phyloP scores from a whole-genome alignment of 768 basidiomycete genomes.

The Scleroderma citrinum region DNA sequence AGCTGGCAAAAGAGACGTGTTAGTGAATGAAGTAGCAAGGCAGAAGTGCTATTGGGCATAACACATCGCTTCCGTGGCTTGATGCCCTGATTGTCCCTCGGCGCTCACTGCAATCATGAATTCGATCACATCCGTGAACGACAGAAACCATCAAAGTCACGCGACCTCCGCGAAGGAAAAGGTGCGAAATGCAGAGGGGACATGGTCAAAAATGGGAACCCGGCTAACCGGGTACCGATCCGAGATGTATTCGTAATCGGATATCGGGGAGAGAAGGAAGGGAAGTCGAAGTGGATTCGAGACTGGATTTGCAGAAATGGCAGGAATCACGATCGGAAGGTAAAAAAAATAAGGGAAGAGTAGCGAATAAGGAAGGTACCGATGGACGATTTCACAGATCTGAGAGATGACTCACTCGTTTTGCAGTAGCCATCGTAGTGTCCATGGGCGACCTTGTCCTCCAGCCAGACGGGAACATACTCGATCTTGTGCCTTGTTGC shows the following conservation, averaged over 20 bases:
- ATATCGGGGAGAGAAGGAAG: not conserved
- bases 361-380: slow-evolving; percentile 10
- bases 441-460: slow-evolving; percentile 82
- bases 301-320: not conserved
- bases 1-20: slow-evolving; percentile 38
- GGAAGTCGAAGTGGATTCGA: not conserved
- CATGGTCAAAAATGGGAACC: not conserved
- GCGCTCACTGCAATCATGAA: too few relatives aligned
- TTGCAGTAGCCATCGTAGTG: slow-evolving; percentile 99
- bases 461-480: slow-evolving; percentile 89
- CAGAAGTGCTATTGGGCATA: not conserved
- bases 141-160: not conserved
- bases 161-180: not conserved
- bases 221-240: not conserved
- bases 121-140: too few relatives aligned
- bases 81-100: too few relatives aligned
- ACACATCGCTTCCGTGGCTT: too few relatives aligned
- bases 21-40: not conserved
- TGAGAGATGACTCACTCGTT: slow-evolving; percentile 68
- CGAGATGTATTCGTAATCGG: not conserved
- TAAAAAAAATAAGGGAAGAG: slow-evolving; percentile 3
- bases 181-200: not conserved
- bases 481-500: slow-evolving; percentile 53
- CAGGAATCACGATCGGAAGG: slow-evolving; percentile 1
- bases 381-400: not conserved